Conservation (phyloP, 768 basidiomycete genomes). For the Scleroderma bovista region DNA sequence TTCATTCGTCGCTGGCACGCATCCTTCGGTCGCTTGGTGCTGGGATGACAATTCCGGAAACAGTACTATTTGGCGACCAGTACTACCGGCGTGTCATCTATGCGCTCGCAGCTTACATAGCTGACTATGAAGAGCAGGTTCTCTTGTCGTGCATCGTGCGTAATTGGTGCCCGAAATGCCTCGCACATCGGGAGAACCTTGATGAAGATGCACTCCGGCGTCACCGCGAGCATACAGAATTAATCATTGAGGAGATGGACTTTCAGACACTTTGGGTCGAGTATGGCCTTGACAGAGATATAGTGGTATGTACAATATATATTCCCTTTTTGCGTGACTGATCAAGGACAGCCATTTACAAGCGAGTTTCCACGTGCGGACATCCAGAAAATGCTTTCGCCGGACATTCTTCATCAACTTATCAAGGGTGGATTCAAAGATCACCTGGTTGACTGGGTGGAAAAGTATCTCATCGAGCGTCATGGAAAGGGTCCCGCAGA, state of each 20-base stretch:
- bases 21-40: slow-evolving; percentile 10
- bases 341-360: not conserved
- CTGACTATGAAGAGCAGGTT: slow-evolving; percentile 16
- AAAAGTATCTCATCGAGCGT: not conserved
- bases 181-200: not conserved
- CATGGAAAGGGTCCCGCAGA: slow-evolving; percentile 1
- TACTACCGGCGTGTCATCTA: slow-evolving; percentile 16
- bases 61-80: slow-evolving; percentile 13
- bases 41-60: slow-evolving; percentile 11
- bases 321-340: not conserved
- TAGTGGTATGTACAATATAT: not conserved
- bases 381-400: slow-evolving; percentile 33
- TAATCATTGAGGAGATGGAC: slow-evolving; percentile 7
- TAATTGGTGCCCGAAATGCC: slow-evolving; percentile 14
- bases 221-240: slow-evolving; percentile 14
- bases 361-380: slow-evolving; percentile 9
- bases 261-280: slow-evolving; percentile 17
- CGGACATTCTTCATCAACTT: slow-evolving; percentile 43
- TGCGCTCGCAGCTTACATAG: slow-evolving; percentile 15
- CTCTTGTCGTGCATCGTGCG: slow-evolving; percentile 11
- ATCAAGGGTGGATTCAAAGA: slow-evolving; percentile 43
- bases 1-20: slow-evolving; percentile 11
- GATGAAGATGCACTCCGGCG: slow-evolving; percentile 1
- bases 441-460: slow-evolving; percentile 33
- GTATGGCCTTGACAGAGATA: not conserved